These are phyloP conservation scores for Sordariomycetes sp. DNA, from an alignment of 2,329 filamentous ascomycete species.

Conservation along the genomic window DNA sequence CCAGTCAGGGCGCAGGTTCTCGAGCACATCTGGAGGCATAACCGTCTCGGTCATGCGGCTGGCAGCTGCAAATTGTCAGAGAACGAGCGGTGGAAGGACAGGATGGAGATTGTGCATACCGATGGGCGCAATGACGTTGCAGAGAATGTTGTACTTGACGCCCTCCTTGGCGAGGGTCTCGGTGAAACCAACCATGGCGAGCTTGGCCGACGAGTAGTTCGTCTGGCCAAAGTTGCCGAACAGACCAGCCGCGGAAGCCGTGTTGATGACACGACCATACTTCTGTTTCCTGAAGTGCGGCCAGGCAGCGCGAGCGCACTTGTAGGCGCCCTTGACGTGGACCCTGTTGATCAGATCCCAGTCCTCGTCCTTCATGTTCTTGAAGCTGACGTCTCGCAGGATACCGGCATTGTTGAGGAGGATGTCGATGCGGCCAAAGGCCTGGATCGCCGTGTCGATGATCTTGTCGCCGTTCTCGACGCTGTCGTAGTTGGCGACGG, in stretches of 20 bases:
- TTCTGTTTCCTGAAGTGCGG: conserved; percentile 98
- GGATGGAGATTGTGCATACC: conserved; percentile 18
- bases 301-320: conserved; percentile 91
- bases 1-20: conserved; percentile 84
- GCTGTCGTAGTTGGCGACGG: conserved; percentile 93
- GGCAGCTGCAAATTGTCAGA: conserved; percentile 48
- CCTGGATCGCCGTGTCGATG: conserved; percentile 77
- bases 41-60: conserved; percentile 93
- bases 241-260: conserved; percentile 87
- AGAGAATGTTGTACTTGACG: conserved; percentile 92
- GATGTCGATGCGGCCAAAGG: conserved; percentile 81
- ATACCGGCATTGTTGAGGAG: conserved; percentile 98
- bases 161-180: conserved; percentile 98
- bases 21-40: conserved; percentile 88
- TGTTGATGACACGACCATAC: conserved; percentile 95
- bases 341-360: conserved; percentile 95
- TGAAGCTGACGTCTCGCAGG: conserved; percentile 89
- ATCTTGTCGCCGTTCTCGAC: conserved; percentile 92
- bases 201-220: conserved; percentile 96
- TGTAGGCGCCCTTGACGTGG: conserved; percentile 89
- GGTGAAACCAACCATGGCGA: conserved; percentile 92
- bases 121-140: conserved; percentile 91
- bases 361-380: conserved; percentile 95
- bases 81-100: neutral
- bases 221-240: conserved; percentile 94